Base-by-base conservation (phyloP, 2,329 filamentous ascomycete species). In the Paracorniculantispora psalliotae region DNA sequence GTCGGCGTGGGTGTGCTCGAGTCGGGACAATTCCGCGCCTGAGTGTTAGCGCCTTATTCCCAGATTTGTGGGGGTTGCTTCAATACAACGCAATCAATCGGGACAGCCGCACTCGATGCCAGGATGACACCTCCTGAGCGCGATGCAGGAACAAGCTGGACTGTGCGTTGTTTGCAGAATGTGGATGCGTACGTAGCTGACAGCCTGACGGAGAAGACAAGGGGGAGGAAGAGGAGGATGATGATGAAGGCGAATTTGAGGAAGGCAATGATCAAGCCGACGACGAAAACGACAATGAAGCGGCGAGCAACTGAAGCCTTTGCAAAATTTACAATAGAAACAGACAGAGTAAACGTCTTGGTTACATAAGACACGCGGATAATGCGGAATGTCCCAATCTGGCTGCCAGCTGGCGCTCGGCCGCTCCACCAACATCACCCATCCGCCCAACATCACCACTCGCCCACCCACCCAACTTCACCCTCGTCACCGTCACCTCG, bases 11-110 rank as follows among this genome's bases (percentile, higher is more conserved):
- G n/a, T n/a, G n/a, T n/a, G n/a, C n/a, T n/a, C n/a, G n/a, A n/a
- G 37, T 53, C 35, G 17, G 23, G 37, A 7, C 15, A 21, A 46
- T 26, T 19, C 46, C 44, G 52, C 28, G 39, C 52, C 35, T 19
- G 41, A 39, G 12, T 5, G 26, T 55, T 55, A 55, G 43, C 52
- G 41, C 43, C 35, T 53, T 55, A 55, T 55, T 55, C n/a, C 41
- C 52, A 46, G 19, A 55, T 47, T 54, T 55, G 52, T 47, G 52
- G 52, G 52, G 52, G 50, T 12, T 47, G 17, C 21, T 37, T 47
- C 26, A 55, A 55, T 55, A 47, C 52, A 46, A 55, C 28, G 37
- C 52, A 55, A 55, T 46, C 41, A 55, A 46, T 46, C 41, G 52
- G 52, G n/a, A 25, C 52, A 46, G 6, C 21, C 41, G 21, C 28